phyloP scores from a whole-genome alignment of 352 stramenopile genomes.

The Phytophthora niederhauseri region DNA sequence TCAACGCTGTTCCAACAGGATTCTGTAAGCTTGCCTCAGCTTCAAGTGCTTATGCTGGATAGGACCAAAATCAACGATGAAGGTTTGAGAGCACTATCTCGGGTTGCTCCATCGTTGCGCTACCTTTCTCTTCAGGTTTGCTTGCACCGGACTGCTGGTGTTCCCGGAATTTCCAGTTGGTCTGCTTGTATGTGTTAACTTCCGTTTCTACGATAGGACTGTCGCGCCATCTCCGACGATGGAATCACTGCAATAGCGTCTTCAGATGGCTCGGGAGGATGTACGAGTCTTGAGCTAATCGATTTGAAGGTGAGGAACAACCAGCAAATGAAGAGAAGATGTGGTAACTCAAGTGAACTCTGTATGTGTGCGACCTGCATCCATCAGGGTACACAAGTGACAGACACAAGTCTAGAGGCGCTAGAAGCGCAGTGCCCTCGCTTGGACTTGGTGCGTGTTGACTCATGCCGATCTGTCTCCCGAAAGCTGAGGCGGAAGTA shows the following conservation, averaged over 20 bases:
- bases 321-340: no score
- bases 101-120: slow-evolving; percentile 42
- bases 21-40: slow-evolving; percentile 32
- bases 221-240: slow-evolving; percentile 50
- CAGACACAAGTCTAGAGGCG: slow-evolving; percentile 46
- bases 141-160: background rate
- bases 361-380: background rate
- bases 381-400: slow-evolving; percentile 55
- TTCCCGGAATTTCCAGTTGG: background rate
- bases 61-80: slow-evolving; percentile 57
- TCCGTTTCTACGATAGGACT: slow-evolving; percentile 44
- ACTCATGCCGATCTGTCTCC: slow-evolving; percentile 74
- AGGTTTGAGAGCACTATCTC: slow-evolving; percentile 43
- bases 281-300: slow-evolving; percentile 50
- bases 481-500: slow-evolving; percentile 52
- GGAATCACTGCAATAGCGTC: slow-evolving; percentile 47
- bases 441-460: slow-evolving; percentile 64
- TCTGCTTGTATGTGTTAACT: background rate
- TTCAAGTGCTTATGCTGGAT: slow-evolving; percentile 73
- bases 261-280: slow-evolving; percentile 27
- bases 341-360: background rate
- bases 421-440: slow-evolving; percentile 45
- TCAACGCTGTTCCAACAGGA: slow-evolving; percentile 22
- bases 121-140: slow-evolving; percentile 74
- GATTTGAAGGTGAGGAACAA: slow-evolving; percentile 61